A percentile compares a stretch with the other conserved stretches of the same genome.
Conservation (phyloP, 78 protist species). For the Dictyostelium firmibasis region DNA sequence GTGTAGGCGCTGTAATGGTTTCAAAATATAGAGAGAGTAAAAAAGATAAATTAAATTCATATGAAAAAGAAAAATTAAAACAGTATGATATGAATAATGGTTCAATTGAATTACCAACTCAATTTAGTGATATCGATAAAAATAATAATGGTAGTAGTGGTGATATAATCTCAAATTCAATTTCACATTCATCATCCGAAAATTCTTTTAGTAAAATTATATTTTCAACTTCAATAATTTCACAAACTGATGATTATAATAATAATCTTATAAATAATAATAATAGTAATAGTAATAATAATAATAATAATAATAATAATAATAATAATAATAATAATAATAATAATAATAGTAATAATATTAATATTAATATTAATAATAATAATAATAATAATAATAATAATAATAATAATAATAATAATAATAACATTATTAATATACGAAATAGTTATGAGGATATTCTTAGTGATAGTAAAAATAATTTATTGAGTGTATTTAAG, state of each 20-base stretch:
- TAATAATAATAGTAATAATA: background rate
- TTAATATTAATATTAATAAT: background rate
- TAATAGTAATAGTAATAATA: background rate
- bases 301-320: background rate
- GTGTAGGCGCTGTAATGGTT: constrained; percentile 53
- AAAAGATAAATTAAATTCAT: constrained; percentile 13
- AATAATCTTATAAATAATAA: background rate
- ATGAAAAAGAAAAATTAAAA: constrained; percentile 25
- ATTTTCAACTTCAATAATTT: background rate
- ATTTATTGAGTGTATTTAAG: background rate
- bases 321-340: background rate
- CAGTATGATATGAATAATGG: background rate
- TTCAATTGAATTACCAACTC: background rate
- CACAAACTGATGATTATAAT: background rate
- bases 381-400: background rate
- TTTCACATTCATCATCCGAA: background rate
- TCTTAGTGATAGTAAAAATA: background rate
- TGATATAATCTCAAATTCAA: background rate
- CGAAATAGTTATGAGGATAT: background rate
- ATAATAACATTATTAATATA: background rate
- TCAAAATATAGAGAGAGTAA: constrained; percentile 24
- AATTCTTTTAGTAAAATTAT: constrained; percentile 12
- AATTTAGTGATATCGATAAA: background rate
- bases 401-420: background rate
- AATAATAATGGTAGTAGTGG: background rate